Base-by-base conservation (phyloP, 2,329 filamentous ascomycete species). In the Dryadomyces quercus-mongolicae region DNA sequence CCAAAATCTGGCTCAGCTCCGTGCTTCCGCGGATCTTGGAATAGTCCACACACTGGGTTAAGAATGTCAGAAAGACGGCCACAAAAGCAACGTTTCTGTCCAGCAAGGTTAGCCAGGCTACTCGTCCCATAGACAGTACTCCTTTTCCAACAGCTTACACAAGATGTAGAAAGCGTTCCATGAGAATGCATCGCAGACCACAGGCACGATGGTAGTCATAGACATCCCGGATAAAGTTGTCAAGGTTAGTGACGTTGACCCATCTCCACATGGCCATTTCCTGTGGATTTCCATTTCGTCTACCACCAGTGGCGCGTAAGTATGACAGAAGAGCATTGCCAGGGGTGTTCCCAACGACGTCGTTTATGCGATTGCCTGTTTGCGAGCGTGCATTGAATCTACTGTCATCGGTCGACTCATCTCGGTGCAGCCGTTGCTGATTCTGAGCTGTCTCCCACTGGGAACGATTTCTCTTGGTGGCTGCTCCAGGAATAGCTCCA, bases 191-290 rank as follows among this genome's bases (percentile, higher is more conserved):
- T 78, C 84, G 90, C 42, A 95, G 81, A 0, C 91, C 91, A 59
- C 88, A 85, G 2, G 85, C 86, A 52, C 85, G 74, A 63, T 87
- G 95, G 68, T 95, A 96, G 59, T 86, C 77, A 66, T 96, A 96
- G 3, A 95, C 88, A 58, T 81, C 86, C 54, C 81, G 79, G 64
- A 95, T 82, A 66, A 95, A 96, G 62, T 82, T 85, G 68, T 96
- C 91, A 53, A 96, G 74, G 64, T 95, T 93, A 42, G 87, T 82
- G 55, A 93, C 88, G 63, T 95, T 95, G 54, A 88, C 88, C 87
- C 91, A 96, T 68, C 88, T 80, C 85, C 89, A 96, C 73, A 95
- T 81, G 3, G 91, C 90, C 67, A 84, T 86, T 64, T 92, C 86
- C 67, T 82, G 82, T 13, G 71, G 70, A 52, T 65, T 69, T 10